Base-by-base conservation (phyloP, 495 filamentous ascomycete genomes). In the Trichocladium uniseriatum region DNA sequence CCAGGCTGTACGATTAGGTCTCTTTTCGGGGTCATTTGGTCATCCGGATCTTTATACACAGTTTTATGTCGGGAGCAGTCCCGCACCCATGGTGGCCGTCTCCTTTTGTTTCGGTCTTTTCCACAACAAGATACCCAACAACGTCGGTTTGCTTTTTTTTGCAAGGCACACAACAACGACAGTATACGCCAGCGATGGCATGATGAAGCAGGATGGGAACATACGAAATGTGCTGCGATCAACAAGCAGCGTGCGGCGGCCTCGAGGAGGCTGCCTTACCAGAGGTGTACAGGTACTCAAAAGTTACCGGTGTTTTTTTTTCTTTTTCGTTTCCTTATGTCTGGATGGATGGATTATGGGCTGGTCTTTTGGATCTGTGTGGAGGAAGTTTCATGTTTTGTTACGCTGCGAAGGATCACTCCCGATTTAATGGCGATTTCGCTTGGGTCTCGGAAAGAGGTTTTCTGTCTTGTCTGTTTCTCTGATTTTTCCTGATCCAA, bases 1-100 rank as follows among this genome's bases (percentile, higher is more conserved):
- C 52, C 51, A 57, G 57, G 38, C 48, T 65, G 63, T 64, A 66
- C 57, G 61, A 66, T 61, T 56, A 56, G 49, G 52, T 64, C 58
- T 64, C 53, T 56, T 57, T 56, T 54, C 47, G 45, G 51, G 45
- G 47, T 64, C 56, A 27, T 64, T 56, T 55, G 55, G 50, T 57
- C 53, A 43, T 53, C 54, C 38, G 36, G 54, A 50, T 62, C 54
- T 56, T n/a, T 59, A 48, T 44, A 51, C 43, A 34, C 52, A 61
- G 38, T 54, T 45, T 38, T 16, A 28, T 24, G 49, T 49, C 55
- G 52, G 60, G 57, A 63, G 49, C 53, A 59, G 49, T 65, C 53
- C 60, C 55, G 43, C 45, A 48, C 29, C 43, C 39, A 47, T 39
- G 39, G 41, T 39, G 47, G 52, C 38, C 44, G 28, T 39, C 34